Evolutionary conservation across 148 eudicot species (phyloP).

Genomic region (Salicornia ramosissima): DNA sequence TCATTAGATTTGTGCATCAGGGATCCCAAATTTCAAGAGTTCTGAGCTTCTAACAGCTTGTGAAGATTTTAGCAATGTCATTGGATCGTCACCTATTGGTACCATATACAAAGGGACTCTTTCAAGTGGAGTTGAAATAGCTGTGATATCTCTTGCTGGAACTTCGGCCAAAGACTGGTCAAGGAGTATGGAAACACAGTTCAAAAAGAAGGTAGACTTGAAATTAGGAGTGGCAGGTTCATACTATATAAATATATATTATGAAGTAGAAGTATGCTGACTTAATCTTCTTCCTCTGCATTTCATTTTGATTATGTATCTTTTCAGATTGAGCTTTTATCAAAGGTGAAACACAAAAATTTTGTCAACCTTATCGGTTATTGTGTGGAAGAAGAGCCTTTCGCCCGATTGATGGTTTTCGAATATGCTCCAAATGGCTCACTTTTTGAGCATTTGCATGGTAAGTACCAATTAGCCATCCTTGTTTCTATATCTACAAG

Average conservation of each 20-base stretch:
- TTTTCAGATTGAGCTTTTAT: constrained; percentile 58
- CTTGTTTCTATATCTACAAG: not conserved
- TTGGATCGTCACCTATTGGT: constrained; percentile 60
- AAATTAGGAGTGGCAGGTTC: not conserved
- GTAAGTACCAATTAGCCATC: constrained; percentile 36
- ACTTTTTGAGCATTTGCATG: constrained; percentile 87
- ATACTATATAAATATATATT: not conserved
- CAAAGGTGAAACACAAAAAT: constrained; percentile 86
- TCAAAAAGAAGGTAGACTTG: constrained; percentile 61
- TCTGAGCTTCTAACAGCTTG: constrained; percentile 82
- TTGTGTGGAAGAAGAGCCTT: constrained; percentile 79
- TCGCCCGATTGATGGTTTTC: constrained; percentile 79
- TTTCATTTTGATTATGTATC: not conserved
- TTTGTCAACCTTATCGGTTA: constrained; percentile 78
- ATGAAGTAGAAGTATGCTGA: not conserved
- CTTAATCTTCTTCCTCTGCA: not conserved
- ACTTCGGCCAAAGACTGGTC: constrained; percentile 74
- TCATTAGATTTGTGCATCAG: constrained; percentile 31
- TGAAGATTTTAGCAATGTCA: constrained; percentile 93
- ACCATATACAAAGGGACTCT: constrained; percentile 80
- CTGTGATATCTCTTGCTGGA: constrained; percentile 52
- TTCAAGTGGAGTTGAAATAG: constrained; percentile 75
- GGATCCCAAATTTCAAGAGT: constrained; percentile 67
- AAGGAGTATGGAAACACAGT: constrained; percentile 45
- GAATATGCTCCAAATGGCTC: constrained; percentile 97